These are phyloP conservation scores for Daldinia grandis DNA, from an alignment of 495 filamentous ascomycete genomes.

Conservation along the genomic window DNA sequence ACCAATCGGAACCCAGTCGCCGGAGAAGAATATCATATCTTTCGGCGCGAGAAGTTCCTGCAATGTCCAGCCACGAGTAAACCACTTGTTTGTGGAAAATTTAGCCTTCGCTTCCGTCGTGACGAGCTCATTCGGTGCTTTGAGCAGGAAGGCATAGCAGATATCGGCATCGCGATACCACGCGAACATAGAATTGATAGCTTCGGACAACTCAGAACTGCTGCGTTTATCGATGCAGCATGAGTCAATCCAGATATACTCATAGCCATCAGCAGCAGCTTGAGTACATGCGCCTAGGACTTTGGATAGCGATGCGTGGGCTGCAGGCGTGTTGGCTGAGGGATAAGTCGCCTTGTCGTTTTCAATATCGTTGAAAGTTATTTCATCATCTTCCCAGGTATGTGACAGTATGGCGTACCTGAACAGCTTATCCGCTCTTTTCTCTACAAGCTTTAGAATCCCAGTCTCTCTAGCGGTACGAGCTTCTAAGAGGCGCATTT, in stretches of 20 bases:
- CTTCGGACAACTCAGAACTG: slow-evolving; percentile 45
- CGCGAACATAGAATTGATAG: slow-evolving; percentile 45
- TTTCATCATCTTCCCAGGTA: not conserved
- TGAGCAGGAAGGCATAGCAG: slow-evolving; percentile 1
- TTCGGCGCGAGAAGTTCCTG: not conserved
- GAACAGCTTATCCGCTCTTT: slow-evolving; percentile 3
- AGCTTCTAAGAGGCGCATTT: not conserved
- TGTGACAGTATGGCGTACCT: not conserved
- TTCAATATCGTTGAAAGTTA: slow-evolving; percentile 7
- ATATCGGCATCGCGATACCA: slow-evolving; percentile 42
- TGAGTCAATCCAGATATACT: slow-evolving; percentile 34
- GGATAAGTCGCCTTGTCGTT: not conserved
- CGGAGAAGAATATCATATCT: slow-evolving; percentile 4
- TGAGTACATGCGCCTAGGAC: slow-evolving; percentile 7
- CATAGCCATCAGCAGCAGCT: not conserved
- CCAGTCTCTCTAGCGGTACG: not conserved
- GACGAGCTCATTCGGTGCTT: not conserved
- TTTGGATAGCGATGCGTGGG: not conserved
- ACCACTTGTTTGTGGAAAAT: not conserved
- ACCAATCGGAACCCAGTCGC: slow-evolving; percentile 8
- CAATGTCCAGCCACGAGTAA: slow-evolving; percentile 1
- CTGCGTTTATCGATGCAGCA: slow-evolving; percentile 43
- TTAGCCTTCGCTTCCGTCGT: not conserved
- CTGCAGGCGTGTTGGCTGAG: not conserved
- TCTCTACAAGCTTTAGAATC: slow-evolving; percentile 1